phyloP scores from a whole-genome alignment of 345 rosid genomes.

The Crucihimalaya himalaica region DNA sequence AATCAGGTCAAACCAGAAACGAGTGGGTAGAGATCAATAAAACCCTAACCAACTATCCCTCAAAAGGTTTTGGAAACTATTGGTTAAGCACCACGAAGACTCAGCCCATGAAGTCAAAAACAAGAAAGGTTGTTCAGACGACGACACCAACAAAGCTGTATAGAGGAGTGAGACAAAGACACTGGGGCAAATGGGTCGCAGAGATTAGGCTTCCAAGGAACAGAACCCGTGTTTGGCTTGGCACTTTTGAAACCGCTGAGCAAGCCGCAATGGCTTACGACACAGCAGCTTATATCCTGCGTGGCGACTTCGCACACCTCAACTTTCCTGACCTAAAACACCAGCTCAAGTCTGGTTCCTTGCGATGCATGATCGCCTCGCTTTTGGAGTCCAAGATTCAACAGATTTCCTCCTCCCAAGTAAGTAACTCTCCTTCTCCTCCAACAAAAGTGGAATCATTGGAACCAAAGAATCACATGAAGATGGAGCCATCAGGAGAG shows the following conservation, averaged over 20 bases:
- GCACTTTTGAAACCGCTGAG: conserved; percentile 91
- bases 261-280: conserved; percentile 95
- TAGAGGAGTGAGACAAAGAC: conserved; percentile 95
- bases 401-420: conserved; percentile 37
- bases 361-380: conserved; percentile 42
- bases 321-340: conserved; percentile 87
- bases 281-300: conserved; percentile 81
- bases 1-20: conserved; percentile 19
- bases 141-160: conserved; percentile 62
- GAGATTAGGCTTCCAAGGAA: conserved; percentile 93
- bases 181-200: conserved; percentile 99
- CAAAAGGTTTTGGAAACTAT: conserved; percentile 51
- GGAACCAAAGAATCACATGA: conserved; percentile 33
- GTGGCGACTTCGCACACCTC: conserved; percentile 88
- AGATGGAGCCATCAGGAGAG: conserved; percentile 45
- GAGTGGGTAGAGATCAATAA: conserved; percentile 59
- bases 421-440: conserved; percentile 24
- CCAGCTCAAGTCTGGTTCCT: conserved; percentile 64
- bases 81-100: conserved; percentile 68
- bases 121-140: conserved; percentile 38
- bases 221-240: conserved; percentile 95
- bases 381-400: conserved; percentile 42
- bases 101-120: conserved; percentile 63
- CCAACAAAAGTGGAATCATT: conserved; percentile 16
- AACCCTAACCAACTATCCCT: conserved; percentile 35